Evolutionary conservation across 2,329 filamentous ascomycete species (phyloP), one percentile per base, ranked within the genome.

Genomic region (Verticillium klebahnii): DNA sequence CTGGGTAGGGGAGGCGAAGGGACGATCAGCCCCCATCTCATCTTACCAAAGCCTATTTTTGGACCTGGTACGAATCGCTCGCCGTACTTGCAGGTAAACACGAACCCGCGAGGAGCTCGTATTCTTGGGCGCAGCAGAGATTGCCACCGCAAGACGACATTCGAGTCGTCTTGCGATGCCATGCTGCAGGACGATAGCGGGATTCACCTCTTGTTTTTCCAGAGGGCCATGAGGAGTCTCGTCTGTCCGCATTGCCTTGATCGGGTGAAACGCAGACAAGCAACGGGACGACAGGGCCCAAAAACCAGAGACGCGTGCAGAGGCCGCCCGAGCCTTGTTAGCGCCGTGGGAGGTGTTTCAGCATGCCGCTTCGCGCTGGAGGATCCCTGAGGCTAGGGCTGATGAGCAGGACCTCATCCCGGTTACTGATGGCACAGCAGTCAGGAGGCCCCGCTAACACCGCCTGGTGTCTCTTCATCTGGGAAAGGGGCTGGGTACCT

Each of bases 1-100:
- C 17, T 45, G n/a, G 34, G 34, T 36, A 14, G 34, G 45, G 8
- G 40, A 50, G 40, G 40, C 40, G 45, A 50, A n/a, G 45, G 8
- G 45, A 50, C n/a, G 62, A 65, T 64, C 63, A 65, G 62, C 62
- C 63, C 63, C 62, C 60, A 25, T 57, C 60, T 56, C 63, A 65
- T 65, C 34, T 65, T 62, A 64, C 63, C 29, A 29, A 29, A 6
- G 29, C 29, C 29, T 65, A 65, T 65, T 65, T 65, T 65, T 62
- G 63, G 63, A 50, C 45, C 19, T 23, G 9, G 45, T n/a, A 50
- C 19, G 45, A 50, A 12, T 50, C 45, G 45, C 12, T 8, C n/a
- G 45, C 2, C 19, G 17, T 50, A n/a, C n/a, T 50, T 25, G 45
- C 45, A 23, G 45, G 45, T n/a, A 25, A 50, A 50, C 45, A 50